A percentile compares a stretch with the other conserved stretches of the same genome.
Conservation (phyloP, 495 filamentous ascomycete genomes). For the Lophiotrema nucula region DNA sequence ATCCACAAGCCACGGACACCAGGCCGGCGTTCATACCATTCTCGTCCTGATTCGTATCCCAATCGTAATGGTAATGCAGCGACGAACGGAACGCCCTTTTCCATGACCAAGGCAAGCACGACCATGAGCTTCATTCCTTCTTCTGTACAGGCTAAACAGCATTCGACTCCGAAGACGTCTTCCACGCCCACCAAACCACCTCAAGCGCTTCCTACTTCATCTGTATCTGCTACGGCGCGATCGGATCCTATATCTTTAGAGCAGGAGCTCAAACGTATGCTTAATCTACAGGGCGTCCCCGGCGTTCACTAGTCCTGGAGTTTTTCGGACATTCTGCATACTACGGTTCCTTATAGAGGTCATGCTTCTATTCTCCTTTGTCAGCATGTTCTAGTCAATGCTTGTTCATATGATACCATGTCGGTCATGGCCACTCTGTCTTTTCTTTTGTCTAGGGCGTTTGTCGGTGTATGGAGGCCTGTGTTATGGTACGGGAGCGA, state of each 20-base stretch:
- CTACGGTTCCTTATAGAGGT: not conserved
- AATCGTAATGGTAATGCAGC: constrained; percentile 1
- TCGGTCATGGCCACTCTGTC: not conserved
- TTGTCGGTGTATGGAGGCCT: not conserved
- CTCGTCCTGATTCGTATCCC: constrained; percentile 17
- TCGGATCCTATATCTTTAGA: constrained; percentile 16
- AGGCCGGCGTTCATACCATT: constrained; percentile 12
- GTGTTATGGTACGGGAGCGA: not conserved
- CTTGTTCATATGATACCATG: not conserved
- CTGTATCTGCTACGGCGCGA: not conserved
- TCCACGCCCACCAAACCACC: constrained; percentile 1
- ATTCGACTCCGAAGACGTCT: constrained; percentile 4
- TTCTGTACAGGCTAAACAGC: constrained; percentile 24
- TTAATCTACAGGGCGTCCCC: constrained; percentile 17
- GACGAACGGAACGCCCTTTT: not conserved
- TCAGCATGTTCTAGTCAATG: not conserved
- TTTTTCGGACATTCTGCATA: not conserved
- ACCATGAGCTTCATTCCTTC: constrained; percentile 22
- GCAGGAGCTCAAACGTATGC: constrained; percentile 24
- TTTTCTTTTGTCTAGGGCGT: not conserved
- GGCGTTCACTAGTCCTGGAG: constrained; percentile 10
- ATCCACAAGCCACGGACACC: constrained; percentile 1
- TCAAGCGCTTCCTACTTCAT: not conserved
- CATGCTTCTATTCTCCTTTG: not conserved
- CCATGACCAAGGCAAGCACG: not conserved